A percentile compares a stretch with the other conserved stretches of the same genome.
phyloP scores from a whole-genome alignment of 495 filamentous ascomycete species.

The Amphirosellinia nigrospora region DNA sequence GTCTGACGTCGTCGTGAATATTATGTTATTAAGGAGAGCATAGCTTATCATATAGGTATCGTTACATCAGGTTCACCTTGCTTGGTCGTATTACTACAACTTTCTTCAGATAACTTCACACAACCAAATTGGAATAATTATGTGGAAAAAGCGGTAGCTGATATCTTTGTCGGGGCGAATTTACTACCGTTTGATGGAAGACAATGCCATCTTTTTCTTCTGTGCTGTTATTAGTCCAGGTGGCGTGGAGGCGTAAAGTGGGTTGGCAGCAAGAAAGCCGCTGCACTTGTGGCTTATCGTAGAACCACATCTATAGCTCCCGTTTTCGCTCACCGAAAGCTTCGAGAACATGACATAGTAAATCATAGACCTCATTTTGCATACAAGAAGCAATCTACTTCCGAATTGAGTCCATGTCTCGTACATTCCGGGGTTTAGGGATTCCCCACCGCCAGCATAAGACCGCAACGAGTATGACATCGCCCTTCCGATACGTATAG shows the following conservation, averaged over 20 bases:
- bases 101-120: neutral
- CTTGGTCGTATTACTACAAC: neutral
- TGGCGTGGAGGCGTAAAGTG: neutral
- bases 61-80: neutral
- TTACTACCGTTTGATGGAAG: neutral
- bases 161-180: neutral
- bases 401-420: neutral
- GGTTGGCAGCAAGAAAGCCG: neutral
- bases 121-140: neutral
- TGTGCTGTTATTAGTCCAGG: neutral
- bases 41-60: too few species aligned
- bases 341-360: slow-evolving; percentile 2
- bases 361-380: neutral
- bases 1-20: neutral
- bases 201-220: neutral
- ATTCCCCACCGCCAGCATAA: neutral
- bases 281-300: neutral
- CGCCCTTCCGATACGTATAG: neutral
- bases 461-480: neutral
- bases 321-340: slow-evolving; percentile 7
- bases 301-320: neutral
- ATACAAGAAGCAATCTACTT: neutral
- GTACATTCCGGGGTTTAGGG: neutral
- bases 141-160: neutral
- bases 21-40: too few species aligned